Base-by-base conservation (phyloP, 1,284 basidiomycete genomes). In the Phellopilus nigrolimitatus region DNA sequence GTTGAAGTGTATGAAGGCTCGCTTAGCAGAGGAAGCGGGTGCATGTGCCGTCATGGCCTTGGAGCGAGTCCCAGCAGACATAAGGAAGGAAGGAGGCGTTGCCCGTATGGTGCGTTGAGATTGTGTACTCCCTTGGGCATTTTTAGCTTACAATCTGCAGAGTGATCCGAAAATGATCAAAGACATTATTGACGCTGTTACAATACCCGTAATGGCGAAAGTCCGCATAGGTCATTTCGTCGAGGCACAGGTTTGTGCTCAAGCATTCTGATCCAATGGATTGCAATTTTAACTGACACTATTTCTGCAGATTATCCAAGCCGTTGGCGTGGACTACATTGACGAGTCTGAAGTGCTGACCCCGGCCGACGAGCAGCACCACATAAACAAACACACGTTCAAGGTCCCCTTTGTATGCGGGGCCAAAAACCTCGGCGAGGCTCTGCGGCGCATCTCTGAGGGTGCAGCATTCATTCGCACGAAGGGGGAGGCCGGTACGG, bases 31-130 rank as follows among this genome's bases (percentile, higher is more conserved):
- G 66, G 94, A 97, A 66, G 95, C 95, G 8, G 95, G 97, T 55
- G 95, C 95, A 10, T 94, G 91, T 66, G 95, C 95, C 57, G 95
- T 99, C 58, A 98, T 99, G 95, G 93, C 92, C 10, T 78, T 95
- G 6, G 93, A 97, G 69, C 80, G 95, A 58, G 94, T 99, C 10
- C 95, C 95, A 15, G 95, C 95, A 28, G 94, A 98, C 66, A 99
- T 99, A 63, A 81, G 94, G 57, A 76, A 78, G 33, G 75, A 90
- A 66, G 94, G 94, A 36, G 94, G 94, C 56, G 94, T 97, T 49
- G 91, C 94, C 1, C 78, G 94, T 56, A 97, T 97, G 94, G 91
- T 91, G 62, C 60, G 76, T 61, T 25, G 19, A 12, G 19, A 3
- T n/a, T 25, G 24, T 6, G 45, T 24, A 47, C 22, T 33, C 39